phyloP scores from a whole-genome alignment of 768 basidiomycete species.

The Leccinum arenicola region DNA sequence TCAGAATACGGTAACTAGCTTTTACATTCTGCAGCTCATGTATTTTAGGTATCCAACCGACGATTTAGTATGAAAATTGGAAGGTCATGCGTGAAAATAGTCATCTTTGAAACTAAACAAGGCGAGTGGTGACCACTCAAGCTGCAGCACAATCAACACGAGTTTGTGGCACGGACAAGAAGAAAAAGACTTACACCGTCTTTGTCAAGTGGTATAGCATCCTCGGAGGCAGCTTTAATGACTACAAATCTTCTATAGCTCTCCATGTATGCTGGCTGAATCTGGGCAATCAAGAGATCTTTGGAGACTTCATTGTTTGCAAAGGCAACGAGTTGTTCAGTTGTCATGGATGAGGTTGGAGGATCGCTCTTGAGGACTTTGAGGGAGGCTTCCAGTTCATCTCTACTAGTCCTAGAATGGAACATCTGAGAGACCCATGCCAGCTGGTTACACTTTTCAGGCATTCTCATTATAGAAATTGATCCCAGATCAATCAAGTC shows the following conservation, averaged over 20 bases:
- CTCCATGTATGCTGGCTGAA: slow-evolving; percentile 61
- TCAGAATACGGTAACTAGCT: too few relatives aligned
- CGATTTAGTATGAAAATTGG: background rate
- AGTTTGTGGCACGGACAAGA: background rate
- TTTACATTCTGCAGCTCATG: background rate
- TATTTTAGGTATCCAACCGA: background rate
- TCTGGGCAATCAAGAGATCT: slow-evolving; percentile 54
- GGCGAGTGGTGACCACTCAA: slow-evolving; percentile 50
- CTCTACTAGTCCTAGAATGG: slow-evolving; percentile 23
- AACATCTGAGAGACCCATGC: slow-evolving; percentile 25
- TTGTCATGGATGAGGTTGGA: slow-evolving; percentile 34
- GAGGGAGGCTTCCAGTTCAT: slow-evolving; percentile 45
- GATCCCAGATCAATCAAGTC: slow-evolving; percentile 49
- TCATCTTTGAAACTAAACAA: slow-evolving; percentile 61
- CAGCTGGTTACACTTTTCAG: slow-evolving; percentile 31
- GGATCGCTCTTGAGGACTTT: slow-evolving; percentile 13
- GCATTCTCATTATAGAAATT: slow-evolving; percentile 51
- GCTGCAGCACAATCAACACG: slow-evolving; percentile 33
- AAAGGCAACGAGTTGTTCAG: slow-evolving; percentile 32
- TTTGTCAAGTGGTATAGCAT: slow-evolving; percentile 23
- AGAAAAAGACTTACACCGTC: slow-evolving; percentile 43
- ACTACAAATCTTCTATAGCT: slow-evolving; percentile 66
- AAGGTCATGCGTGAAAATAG: slow-evolving; percentile 33
- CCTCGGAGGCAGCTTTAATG: slow-evolving; percentile 41
- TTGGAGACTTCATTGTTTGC: slow-evolving; percentile 46